Base-by-base conservation (phyloP, 129 eudicot genomes). In the Rutidosis leptorrhynchoides region DNA sequence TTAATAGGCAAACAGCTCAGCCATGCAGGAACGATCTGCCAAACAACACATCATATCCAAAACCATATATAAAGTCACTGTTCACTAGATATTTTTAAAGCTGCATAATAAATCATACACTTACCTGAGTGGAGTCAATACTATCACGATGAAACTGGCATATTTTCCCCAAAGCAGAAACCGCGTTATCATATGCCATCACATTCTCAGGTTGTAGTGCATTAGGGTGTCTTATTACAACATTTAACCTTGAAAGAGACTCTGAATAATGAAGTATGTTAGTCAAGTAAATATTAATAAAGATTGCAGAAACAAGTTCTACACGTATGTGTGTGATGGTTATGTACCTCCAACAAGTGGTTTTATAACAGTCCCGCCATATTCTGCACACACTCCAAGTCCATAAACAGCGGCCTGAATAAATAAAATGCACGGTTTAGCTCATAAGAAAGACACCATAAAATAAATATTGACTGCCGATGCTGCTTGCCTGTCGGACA, bases 351-450 rank as follows among this genome's bases (percentile, higher is more conserved):
- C 96, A 23, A 84, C 87, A 35, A 93, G 90, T 52, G 97, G 93
- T 79, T 94, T 94, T 46, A 94, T 89, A 32, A 68, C 95, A 69
- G 99, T 59, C 30, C 97, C 99, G 40, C 99, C 99, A 86, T 54
- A 86, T 56, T 94, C 99, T n/a, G 99, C 97, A 68, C 99, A 94
- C 21, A 94, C 97, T n/a, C 99, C 99, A 76, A 94, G 99, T 65
- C 99, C 99, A 79, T 94, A 94, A 5, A 89, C 99, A 71, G 99
- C 99, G 28, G 99, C 99, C 99, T 94, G 88, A 48, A 72, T 24
- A 65, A 21, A 52, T 57, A 20, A 65, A 15, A 12, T 15, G 37
- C 23, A 58, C 4, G 24, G 26, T 37, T 79, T 49, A 75, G 76
- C 27, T 24, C 30, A 67, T 7, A 15, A 49, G 27, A n/a, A 20